Percentiles rank a stretch among this genome's conserved stretches.
Evolutionary conservation across 2,329 filamentous ascomycete genomes (phyloP).

Genomic region (Nigrospora osmanthi): DNA sequence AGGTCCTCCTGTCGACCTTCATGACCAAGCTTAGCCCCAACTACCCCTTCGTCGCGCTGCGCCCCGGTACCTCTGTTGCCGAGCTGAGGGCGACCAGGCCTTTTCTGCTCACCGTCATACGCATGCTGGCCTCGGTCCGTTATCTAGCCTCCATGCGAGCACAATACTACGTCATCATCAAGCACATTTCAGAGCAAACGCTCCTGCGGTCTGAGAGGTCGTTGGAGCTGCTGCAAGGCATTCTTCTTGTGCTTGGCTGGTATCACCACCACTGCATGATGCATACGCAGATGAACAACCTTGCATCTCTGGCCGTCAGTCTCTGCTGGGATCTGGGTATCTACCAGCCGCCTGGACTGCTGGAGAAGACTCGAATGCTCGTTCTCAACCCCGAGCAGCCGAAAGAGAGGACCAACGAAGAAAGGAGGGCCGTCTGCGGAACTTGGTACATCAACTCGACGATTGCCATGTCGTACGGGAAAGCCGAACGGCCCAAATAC

Average conservation of each 20-base stretch:
- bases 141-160: slow-evolving; percentile 38
- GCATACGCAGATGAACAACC: slow-evolving; percentile 43
- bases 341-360: slow-evolving; percentile 28
- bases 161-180: slow-evolving; percentile 40
- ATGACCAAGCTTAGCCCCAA: slow-evolving; percentile 31
- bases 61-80: slow-evolving; percentile 23
- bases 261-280: slow-evolving; percentile 48
- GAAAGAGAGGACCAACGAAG: slow-evolving; percentile 37
- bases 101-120: slow-evolving; percentile 40
- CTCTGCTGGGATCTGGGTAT: slow-evolving; percentile 40
- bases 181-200: slow-evolving; percentile 38
- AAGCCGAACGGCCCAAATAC: slow-evolving; percentile 41
- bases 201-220: slow-evolving; percentile 41
- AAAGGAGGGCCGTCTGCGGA: slow-evolving; percentile 41
- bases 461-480: slow-evolving; percentile 30
- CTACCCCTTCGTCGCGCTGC: slow-evolving; percentile 40
- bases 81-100: slow-evolving; percentile 31
- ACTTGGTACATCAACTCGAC: slow-evolving; percentile 46
- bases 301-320: slow-evolving; percentile 38
- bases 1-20: slow-evolving; percentile 36
- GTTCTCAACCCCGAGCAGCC: slow-evolving; percentile 30
- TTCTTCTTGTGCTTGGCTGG: slow-evolving; percentile 40
- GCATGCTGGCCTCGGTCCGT: slow-evolving; percentile 40
- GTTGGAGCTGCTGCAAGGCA: slow-evolving; percentile 38
- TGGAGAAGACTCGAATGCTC: slow-evolving; percentile 34